A percentile compares a stretch with the other conserved stretches of the same genome.
Conservation (phyloP, 305 asterid species). For the Andrographis paniculata region DNA sequence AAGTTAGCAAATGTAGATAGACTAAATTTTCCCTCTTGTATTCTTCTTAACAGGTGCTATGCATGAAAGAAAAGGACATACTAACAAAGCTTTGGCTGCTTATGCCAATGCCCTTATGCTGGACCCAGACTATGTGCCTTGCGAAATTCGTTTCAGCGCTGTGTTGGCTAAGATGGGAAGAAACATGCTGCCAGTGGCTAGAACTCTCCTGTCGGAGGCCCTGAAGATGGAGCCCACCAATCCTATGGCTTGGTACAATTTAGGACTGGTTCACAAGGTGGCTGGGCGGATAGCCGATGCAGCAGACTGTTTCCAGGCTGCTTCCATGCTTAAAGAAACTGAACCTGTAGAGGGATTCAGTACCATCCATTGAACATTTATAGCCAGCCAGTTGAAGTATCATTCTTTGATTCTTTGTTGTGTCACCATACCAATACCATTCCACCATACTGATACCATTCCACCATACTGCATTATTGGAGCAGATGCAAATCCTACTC, state of each 20-base stretch:
- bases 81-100: constrained; percentile 50
- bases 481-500: too few relatives aligned
- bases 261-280: constrained; percentile 78
- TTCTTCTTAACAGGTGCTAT: constrained; percentile 61
- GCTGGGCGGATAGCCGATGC: constrained; percentile 86
- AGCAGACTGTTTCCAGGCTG: constrained; percentile 96
- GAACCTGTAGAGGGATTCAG: constrained; percentile 82
- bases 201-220: constrained; percentile 85
- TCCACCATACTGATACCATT: too few relatives aligned
- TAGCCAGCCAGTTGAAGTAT: constrained; percentile 4
- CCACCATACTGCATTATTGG: too few relatives aligned
- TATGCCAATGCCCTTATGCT: constrained; percentile 57
- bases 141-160: constrained; percentile 65
- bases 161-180: constrained; percentile 49
- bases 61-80: constrained; percentile 63
- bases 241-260: constrained; percentile 72
- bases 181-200: constrained; percentile 71
- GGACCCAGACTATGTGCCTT: constrained; percentile 74
- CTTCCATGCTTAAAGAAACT: constrained; percentile 84
- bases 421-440: too few relatives aligned
- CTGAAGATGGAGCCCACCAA: constrained; percentile 77
- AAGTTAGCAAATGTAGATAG: too few relatives aligned
- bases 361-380: constrained; percentile 36
- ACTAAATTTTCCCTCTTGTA: too few relatives aligned
- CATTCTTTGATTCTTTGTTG: constrained; percentile 44